Evolutionary conservation across 768 basidiomycete species (phyloP).

Genomic region (Hydnomerulius pinastri): DNA sequence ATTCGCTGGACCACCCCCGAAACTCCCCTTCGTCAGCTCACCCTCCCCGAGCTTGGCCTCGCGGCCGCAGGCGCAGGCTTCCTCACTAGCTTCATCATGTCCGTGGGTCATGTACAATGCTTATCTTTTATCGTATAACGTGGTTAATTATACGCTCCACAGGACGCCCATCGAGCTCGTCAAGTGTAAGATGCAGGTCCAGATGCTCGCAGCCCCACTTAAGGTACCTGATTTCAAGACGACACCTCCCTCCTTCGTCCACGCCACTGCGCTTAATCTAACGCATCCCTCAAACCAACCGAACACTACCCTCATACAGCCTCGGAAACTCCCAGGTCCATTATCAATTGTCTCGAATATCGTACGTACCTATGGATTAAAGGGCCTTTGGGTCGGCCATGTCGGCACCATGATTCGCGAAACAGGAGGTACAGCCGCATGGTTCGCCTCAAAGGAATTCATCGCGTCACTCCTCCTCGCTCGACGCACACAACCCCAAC

Average conservation of each 20-base stretch:
- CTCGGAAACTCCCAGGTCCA: conserved; percentile 48
- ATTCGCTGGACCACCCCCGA: conserved; percentile 41
- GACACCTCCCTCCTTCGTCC: conserved; percentile 17
- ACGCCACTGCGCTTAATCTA: conserved; percentile 2
- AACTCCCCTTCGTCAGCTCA: conserved; percentile 37
- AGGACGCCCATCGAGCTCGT: conserved; percentile 93
- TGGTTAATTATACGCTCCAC: conserved; percentile 9
- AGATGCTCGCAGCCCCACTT: conserved; percentile 54
- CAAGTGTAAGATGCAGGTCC: conserved; percentile 95
- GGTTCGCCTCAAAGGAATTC: conserved; percentile 86
- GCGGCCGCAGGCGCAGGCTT: conserved; percentile 82
- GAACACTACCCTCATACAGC: conserved; percentile 6
- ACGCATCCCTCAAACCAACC: conserved; percentile 8
- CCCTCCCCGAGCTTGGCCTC: conserved; percentile 66
- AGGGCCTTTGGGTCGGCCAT: conserved; percentile 85
- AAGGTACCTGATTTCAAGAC: conserved; percentile 13
- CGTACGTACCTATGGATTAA: conserved; percentile 50
- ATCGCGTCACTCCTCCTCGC: conserved; percentile 64
- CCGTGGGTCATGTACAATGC: conserved; percentile 31
- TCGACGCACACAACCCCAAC: conserved; percentile 34
- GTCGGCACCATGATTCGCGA: conserved; percentile 86
- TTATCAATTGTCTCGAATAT: conserved; percentile 48
- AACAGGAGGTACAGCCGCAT: conserved; percentile 82
- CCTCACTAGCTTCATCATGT: conserved; percentile 82
- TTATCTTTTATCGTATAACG: conserved; percentile 1